These are phyloP conservation scores for Pleurotus giganteus DNA, from an alignment of 768 basidiomycete genomes.

Conservation along the genomic window DNA sequence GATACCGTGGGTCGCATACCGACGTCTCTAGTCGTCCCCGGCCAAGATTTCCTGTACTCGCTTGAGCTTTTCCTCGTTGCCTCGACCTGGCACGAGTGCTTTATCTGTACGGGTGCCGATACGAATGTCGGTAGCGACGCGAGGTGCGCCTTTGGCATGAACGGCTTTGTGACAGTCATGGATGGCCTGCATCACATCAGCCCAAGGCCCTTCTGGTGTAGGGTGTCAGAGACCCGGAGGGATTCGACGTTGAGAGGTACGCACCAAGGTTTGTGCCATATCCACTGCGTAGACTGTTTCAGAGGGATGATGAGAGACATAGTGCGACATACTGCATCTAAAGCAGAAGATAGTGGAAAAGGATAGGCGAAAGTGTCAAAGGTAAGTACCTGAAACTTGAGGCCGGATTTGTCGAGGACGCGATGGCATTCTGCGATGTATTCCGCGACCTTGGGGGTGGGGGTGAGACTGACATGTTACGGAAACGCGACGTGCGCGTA, in stretches of 20 bases:
- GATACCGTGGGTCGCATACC: neutral
- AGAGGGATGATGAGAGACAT: neutral
- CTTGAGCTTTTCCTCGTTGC: constrained; percentile 76
- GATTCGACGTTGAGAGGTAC: constrained; percentile 11
- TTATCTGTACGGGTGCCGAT: constrained; percentile 88
- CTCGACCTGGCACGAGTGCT: constrained; percentile 56
- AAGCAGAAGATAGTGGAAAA: constrained; percentile 11
- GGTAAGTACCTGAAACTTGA: constrained; percentile 68
- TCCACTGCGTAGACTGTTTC: constrained; percentile 46
- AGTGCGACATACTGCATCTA: constrained; percentile 65
- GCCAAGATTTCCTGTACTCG: constrained; percentile 80
- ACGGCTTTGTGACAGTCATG: constrained; percentile 90
- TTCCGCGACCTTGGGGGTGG: constrained; percentile 56
- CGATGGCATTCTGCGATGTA: constrained; percentile 82
- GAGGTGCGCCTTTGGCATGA: constrained; percentile 70
- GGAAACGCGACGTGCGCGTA: constrained; percentile 24
- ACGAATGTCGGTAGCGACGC: constrained; percentile 89
- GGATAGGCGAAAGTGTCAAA: neutral
- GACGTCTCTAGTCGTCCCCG: constrained; percentile 25
- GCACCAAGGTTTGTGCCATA: constrained; percentile 89
- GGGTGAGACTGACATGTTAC: constrained; percentile 3
- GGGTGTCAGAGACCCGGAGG: neutral
- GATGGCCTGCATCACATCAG: constrained; percentile 79
- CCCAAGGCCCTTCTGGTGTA: constrained; percentile 78
- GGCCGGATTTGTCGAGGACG: constrained; percentile 78